Evolutionary conservation across 129 eudicot genomes (phyloP).

Genomic region (Artemisia tridentata): DNA sequence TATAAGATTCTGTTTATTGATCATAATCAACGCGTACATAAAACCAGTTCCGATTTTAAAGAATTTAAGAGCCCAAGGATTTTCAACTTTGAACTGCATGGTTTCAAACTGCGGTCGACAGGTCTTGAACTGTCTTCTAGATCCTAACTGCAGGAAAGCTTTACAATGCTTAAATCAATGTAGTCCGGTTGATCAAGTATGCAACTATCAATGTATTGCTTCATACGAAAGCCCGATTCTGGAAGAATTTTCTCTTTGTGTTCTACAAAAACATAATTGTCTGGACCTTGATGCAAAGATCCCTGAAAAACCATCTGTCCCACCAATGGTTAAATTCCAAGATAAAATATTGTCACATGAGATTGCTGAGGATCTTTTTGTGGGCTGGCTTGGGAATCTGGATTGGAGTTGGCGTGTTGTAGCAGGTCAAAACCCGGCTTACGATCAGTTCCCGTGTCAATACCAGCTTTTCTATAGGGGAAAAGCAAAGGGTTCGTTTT

Average conservation of each 20-base stretch:
- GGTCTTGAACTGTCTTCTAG: constrained; percentile 76
- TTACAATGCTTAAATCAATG: constrained; percentile 86
- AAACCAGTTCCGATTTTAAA: constrained; percentile 70
- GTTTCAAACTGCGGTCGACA: constrained; percentile 86
- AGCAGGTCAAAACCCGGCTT: constrained; percentile 95
- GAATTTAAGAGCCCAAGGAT: constrained; percentile 81
- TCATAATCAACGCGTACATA: constrained; percentile 76
- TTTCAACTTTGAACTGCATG: constrained; percentile 83
- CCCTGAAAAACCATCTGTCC: constrained; percentile 73
- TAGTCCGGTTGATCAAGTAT: constrained; percentile 97
- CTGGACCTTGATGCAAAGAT: constrained; percentile 78
- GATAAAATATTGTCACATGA: constrained; percentile 56
- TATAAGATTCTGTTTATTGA: constrained; percentile 76
- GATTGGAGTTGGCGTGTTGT: constrained; percentile 99
- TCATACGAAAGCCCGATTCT: constrained; percentile 83
- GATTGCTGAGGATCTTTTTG: constrained; percentile 84
- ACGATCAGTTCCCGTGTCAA: constrained; percentile 98
- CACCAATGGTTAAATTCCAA: constrained; percentile 61
- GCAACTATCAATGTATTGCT: constrained; percentile 87
- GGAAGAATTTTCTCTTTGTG: constrained; percentile 87
- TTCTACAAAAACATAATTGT: constrained; percentile 84
- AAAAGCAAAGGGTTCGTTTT: constrained; percentile 83
- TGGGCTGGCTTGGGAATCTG: constrained; percentile 77
- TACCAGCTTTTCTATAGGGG: constrained; percentile 95
- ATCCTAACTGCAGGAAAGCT: constrained; percentile 83